phyloP scores from a whole-genome alignment of 768 basidiomycete genomes.

The Erythrobasidium yunnanense region DNA sequence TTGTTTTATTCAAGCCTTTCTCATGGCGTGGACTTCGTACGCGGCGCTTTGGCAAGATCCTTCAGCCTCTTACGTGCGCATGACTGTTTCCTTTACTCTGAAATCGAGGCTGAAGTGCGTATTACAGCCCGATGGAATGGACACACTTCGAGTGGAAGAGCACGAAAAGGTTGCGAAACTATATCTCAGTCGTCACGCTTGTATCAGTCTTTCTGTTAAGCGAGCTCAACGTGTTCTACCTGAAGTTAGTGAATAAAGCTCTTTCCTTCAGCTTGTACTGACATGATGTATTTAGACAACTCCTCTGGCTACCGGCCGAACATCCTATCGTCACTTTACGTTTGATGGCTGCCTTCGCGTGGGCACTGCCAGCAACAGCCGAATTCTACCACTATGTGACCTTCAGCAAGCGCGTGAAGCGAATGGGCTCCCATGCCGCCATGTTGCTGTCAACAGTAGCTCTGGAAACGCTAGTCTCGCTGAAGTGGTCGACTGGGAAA shows the following conservation, averaged over 20 bases:
- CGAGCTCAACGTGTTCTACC: conserved; percentile 28
- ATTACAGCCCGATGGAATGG: conserved; percentile 18
- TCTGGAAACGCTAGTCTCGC: neutral
- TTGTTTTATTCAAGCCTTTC: conserved; percentile 1
- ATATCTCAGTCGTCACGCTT: conserved; percentile 9
- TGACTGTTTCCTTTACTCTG: too few relatives aligned
- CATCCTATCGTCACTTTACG: conserved; percentile 18
- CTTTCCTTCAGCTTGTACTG: neutral
- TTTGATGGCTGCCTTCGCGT: conserved; percentile 9
- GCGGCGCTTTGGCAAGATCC: conserved; percentile 3
- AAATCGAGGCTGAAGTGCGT: neutral
- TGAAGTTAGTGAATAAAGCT: conserved; percentile 9
- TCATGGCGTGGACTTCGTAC: conserved; percentile 17
- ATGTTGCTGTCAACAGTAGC: conserved; percentile 14
- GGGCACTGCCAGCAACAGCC: conserved; percentile 14
- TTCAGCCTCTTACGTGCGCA: conserved; percentile 1
- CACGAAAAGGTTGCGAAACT: conserved; percentile 21
- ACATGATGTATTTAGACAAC: neutral
- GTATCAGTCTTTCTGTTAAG: conserved; percentile 12
- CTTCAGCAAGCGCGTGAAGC: conserved; percentile 1
- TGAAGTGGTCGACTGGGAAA: conserved; percentile 18
- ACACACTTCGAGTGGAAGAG: conserved; percentile 23
- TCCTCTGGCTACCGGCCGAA: conserved; percentile 18
- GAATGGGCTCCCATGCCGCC: conserved; percentile 19
- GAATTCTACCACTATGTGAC: conserved; percentile 25